These are phyloP conservation scores for Phytopythium delawarense DNA, from an alignment of 352 stramenopile genomes.

Conservation along the genomic window DNA sequence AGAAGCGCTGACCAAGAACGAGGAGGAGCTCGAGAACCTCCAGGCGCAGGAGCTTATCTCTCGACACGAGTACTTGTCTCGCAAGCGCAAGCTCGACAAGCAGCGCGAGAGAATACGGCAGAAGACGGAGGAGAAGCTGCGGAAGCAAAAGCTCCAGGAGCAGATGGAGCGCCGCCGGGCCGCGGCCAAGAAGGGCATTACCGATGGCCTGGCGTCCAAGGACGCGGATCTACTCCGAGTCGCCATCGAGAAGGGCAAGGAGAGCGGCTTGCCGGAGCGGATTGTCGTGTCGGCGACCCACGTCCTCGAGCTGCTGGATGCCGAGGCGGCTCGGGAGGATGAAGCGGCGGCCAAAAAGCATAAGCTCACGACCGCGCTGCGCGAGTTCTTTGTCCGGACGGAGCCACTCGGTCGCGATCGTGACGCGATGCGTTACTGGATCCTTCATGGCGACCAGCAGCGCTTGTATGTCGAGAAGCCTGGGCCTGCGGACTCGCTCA, in stretches of 20 bases:
- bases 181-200: slow-evolving; percentile 61
- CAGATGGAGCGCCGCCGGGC: slow-evolving; percentile 58
- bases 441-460: slow-evolving; percentile 58
- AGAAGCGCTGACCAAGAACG: slow-evolving; percentile 58
- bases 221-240: slow-evolving; percentile 43
- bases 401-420: slow-evolving; percentile 71
- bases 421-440: slow-evolving; percentile 60
- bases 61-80: slow-evolving; percentile 73
- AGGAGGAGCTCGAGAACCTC: slow-evolving; percentile 70
- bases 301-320: slow-evolving; percentile 72
- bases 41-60: slow-evolving; percentile 63
- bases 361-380: slow-evolving; percentile 55
- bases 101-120: slow-evolving; percentile 59
- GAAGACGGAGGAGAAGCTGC: slow-evolving; percentile 50
- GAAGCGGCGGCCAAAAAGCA: slow-evolving; percentile 58
- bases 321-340: slow-evolving; percentile 59
- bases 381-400: slow-evolving; percentile 66
- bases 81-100: slow-evolving; percentile 67
- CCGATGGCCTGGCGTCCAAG: slow-evolving; percentile 58
- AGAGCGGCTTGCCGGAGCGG: slow-evolving; percentile 52
- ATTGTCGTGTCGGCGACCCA: slow-evolving; percentile 74
- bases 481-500: slow-evolving; percentile 31
- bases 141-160: slow-evolving; percentile 61
- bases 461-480: slow-evolving; percentile 72
- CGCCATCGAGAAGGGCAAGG: slow-evolving; percentile 69